Evolutionary conservation across 2,329 filamentous ascomycete genomes (phyloP), one percentile per base, ranked within the genome.

Genomic region (Cyclaneusma minus): DNA sequence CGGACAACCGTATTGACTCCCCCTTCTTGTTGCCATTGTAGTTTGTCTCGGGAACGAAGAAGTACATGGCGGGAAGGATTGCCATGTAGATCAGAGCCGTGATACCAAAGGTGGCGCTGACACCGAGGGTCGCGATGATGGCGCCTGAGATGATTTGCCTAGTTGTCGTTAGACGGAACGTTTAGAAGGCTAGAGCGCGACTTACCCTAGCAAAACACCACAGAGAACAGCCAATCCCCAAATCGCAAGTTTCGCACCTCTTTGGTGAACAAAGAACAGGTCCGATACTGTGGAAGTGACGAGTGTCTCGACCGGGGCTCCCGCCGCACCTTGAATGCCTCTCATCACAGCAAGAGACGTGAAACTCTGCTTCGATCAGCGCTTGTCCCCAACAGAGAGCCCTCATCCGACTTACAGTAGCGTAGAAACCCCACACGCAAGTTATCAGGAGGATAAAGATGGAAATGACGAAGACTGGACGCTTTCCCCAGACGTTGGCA

Each of bases 31-130:
- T n/a, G n/a, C n/a, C n/a, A n/a, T n/a, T 32, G 27, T 47, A 58
- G 0, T 51, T 52, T 8, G 55, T 60, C 32, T 60, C 56, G 7
- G 54, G 46, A 3, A 58, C 52, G 33, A 58, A 43, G 38, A 59
- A 58, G 35, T 52, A 58, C 33, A 58, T 56, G 6, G 45, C 34
- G 1, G 52, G 35, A 2, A 58, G 29, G 5, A 60, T 47, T 1
- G 49, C 33, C 6, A 54, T 50, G 35, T 53, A 57, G 9, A 59
- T 51, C 3, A 56, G 29, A 1, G 52, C 56, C 3, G 51, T 54
- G 33, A 52, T 41, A 5, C 48, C 49, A 22, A 51, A 52, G 4
- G 47, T 45, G 14, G 42, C 46, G 15, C 50, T 40, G 25, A 51
- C 40, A 7, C 49, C 49, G 3, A 53, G 32, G 10, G 36, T 40